Percentiles rank a stretch among this genome's conserved stretches.
These are phyloP conservation scores for Chloranthus sessilifolius DNA, from an alignment of 164 flowering plant species.

Conservation along the genomic window DNA sequence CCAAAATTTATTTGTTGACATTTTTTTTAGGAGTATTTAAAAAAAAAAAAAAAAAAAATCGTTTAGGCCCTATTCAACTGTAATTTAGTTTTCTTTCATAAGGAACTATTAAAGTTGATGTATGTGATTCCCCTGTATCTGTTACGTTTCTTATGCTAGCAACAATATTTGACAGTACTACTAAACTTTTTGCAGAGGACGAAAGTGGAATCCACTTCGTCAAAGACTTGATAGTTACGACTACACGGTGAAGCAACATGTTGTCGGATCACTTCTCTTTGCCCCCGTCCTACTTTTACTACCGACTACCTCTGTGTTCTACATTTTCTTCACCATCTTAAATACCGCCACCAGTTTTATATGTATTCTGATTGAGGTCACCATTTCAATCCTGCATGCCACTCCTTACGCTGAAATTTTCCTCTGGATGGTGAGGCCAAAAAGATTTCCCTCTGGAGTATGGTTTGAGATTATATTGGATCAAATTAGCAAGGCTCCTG, in stretches of 20 bases:
- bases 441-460: slow-evolving; percentile 83
- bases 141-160: too few species aligned
- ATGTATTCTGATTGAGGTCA: slow-evolving; percentile 46
- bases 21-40: too few species aligned
- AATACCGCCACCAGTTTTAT: slow-evolving; percentile 35
- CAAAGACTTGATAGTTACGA: slow-evolving; percentile 83
- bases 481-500: slow-evolving; percentile 15
- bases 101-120: too few species aligned
- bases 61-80: too few species aligned
- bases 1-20: too few species aligned
- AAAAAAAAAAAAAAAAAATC: too few species aligned
- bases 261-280: slow-evolving; percentile 90
- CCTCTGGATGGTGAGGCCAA: slow-evolving; percentile 57
- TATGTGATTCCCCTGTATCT: too few species aligned
- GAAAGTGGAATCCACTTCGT: slow-evolving; percentile 93
- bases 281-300: slow-evolving; percentile 79
- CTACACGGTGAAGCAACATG: slow-evolving; percentile 86
- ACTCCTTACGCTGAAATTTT: slow-evolving; percentile 70
- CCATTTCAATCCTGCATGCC: slow-evolving; percentile 67
- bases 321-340: slow-evolving; percentile 77
- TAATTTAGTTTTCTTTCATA: too few species aligned
- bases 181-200: slow-evolving; percentile 56
- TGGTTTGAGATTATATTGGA: slow-evolving; percentile 59
- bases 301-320: slow-evolving; percentile 92
- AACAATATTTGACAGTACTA: slow-evolving; percentile 1